phyloP scores from a whole-genome alignment of 768 basidiomycete species.

The Phylloporus rhodoxanthus region DNA sequence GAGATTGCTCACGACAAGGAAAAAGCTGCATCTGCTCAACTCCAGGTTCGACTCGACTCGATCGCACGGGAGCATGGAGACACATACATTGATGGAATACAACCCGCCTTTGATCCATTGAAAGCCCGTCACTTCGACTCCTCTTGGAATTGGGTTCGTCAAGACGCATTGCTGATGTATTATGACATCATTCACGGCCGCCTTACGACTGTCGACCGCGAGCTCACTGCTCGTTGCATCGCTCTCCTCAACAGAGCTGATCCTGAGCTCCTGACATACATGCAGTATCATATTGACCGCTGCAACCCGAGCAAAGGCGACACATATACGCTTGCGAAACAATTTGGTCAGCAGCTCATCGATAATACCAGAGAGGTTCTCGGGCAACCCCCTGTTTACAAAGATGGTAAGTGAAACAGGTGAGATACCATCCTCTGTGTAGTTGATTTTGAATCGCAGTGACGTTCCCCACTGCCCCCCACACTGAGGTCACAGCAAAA shows the following conservation, averaged over 20 bases:
- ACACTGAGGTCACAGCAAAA: conserved; percentile 87
- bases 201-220: conserved; percentile 89
- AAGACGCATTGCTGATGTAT: conserved; percentile 94
- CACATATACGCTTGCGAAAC: conserved; percentile 91
- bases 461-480: conserved; percentile 97
- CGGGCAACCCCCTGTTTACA: conserved; percentile 82
- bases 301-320: conserved; percentile 79
- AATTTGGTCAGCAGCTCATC: conserved; percentile 93
- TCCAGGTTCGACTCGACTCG: conserved; percentile 84
- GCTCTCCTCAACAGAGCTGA: conserved; percentile 97
- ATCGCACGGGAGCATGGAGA: conserved; percentile 93
- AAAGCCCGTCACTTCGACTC: conserved; percentile 99
- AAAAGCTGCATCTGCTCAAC: conserved; percentile 60
- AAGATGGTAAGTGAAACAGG: conserved; percentile 70
- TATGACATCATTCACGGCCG: conserved; percentile 98
- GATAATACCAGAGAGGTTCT: conserved; percentile 88
- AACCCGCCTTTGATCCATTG: conserved; percentile 88
- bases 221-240: conserved; percentile 95
- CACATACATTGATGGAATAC: conserved; percentile 87
- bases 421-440: neutral
- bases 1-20: conserved; percentile 86
- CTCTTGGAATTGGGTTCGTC: conserved; percentile 99
- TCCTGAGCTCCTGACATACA: conserved; percentile 83
- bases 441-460: conserved; percentile 41
- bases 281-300: conserved; percentile 91